Evolutionary conservation across 345 rosid genomes (phyloP).

Genomic region (Hypericum perforatum): DNA sequence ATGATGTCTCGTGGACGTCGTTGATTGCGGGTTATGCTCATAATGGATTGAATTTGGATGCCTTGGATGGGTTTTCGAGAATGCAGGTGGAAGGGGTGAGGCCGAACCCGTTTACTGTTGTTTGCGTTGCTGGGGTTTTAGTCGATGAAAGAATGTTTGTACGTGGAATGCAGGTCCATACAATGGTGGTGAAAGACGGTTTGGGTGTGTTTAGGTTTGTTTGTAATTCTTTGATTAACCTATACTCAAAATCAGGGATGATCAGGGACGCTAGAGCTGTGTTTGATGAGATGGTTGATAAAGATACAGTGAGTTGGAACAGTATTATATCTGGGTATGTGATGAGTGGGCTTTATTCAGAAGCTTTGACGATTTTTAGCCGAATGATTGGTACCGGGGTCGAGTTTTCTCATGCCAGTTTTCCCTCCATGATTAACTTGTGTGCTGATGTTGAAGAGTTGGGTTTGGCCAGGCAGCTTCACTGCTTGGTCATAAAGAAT

Average conservation of each 20-base stretch:
- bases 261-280: constrained; percentile 45
- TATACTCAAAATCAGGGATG: constrained; percentile 56
- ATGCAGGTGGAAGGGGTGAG: constrained; percentile 51
- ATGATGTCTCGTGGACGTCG: constrained; percentile 90
- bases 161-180: constrained; percentile 51
- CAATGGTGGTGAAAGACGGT: constrained; percentile 50
- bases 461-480: constrained; percentile 54
- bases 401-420: constrained; percentile 40
- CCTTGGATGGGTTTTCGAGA: constrained; percentile 32
- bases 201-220: constrained; percentile 30
- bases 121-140: constrained; percentile 60
- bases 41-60: constrained; percentile 36
- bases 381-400: constrained; percentile 42
- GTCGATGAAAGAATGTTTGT: constrained; percentile 37
- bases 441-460: constrained; percentile 53
- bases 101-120: constrained; percentile 57
- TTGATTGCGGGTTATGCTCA: constrained; percentile 56
- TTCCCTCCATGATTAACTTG: constrained; percentile 47
- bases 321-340: constrained; percentile 60
- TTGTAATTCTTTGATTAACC: constrained; percentile 63
- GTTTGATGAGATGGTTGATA: constrained; percentile 41
- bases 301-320: constrained; percentile 67
- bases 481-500: constrained; percentile 43
- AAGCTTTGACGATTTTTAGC: constrained; percentile 49
- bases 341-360: constrained; percentile 45